Evolutionary conservation across 345 rosid species (phyloP), one percentile per base, ranked within the genome.

Genomic region (Streptanthus diversifolius): DNA sequence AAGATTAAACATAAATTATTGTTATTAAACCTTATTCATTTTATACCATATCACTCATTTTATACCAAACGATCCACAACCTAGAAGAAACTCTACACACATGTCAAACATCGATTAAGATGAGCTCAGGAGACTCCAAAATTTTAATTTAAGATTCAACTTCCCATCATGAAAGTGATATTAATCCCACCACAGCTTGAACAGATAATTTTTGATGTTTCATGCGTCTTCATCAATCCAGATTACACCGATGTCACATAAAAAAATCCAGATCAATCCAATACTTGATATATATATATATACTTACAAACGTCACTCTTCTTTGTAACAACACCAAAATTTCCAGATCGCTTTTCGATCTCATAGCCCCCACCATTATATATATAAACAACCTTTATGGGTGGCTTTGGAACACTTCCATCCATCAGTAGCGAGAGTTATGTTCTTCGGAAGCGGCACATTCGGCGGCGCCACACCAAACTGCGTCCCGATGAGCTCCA

Each of bases 351-450:
- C n/a, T n/a, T n/a, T n/a, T n/a, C n/a, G n/a, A n/a, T n/a, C n/a
- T n/a, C n/a, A n/a, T n/a, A n/a, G n/a, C n/a, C n/a, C n/a, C n/a
- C n/a, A n/a, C n/a, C n/a, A n/a, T n/a, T n/a, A n/a, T n/a, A n/a
- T n/a, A n/a, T n/a, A n/a, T n/a, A n/a, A n/a, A n/a, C n/a, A 22
- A 93, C 98, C 97, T 79, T 80, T 81, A 22, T 62, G 78, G 8
- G 87, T 60, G 33, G 86, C 63, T 14, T 44, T 35, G 40, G 85
- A 84, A 68, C 98, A 90, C 64, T 59, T 51, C 76, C 74, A 93
- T 5, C 98, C 98, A 81, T 93, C 96, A 76, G 83, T 86, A 72
- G 79, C 90, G 32, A 93, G 87, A 45, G 85, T 66, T 6, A 93
- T 73, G 17, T 85, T 86, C n/a, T 67, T 37, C 18, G 98, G 98